Evolutionary conservation across 768 basidiomycete species (phyloP).

Genomic region (Mycena rosella): DNA sequence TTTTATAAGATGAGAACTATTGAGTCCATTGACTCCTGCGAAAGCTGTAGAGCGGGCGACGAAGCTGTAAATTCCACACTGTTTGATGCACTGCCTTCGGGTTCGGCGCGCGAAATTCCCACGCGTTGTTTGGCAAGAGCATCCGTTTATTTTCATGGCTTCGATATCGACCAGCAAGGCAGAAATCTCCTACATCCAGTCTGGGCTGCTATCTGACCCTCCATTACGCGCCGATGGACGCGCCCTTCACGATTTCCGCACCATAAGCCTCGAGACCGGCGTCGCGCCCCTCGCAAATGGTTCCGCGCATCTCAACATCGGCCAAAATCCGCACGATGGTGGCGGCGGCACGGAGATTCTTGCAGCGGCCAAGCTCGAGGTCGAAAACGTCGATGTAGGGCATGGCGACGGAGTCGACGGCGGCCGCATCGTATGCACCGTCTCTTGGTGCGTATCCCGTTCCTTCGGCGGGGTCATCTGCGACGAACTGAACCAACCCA

Average conservation of each 20-base stretch:
- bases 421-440: slow-evolving; percentile 74
- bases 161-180: slow-evolving; percentile 74
- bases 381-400: slow-evolving; percentile 64
- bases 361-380: slow-evolving; percentile 85
- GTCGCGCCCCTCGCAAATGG: slow-evolving; percentile 88
- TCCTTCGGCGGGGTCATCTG: not conserved
- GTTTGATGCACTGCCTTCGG: not conserved
- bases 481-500: slow-evolving; percentile 1
- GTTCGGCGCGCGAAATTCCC: not conserved
- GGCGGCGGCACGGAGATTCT: slow-evolving; percentile 83
- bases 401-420: slow-evolving; percentile 62
- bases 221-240: slow-evolving; percentile 87
- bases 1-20: too few species aligned
- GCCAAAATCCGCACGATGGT: slow-evolving; percentile 63
- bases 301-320: slow-evolving; percentile 82
- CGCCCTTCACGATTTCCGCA: slow-evolving; percentile 71
- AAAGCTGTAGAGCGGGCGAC: too few species aligned
- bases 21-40: too few species aligned
- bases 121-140: not conserved
- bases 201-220: slow-evolving; percentile 68
- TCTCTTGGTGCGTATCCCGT: slow-evolving; percentile 74
- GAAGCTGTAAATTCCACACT: too few species aligned
- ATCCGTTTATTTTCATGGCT: slow-evolving; percentile 38
- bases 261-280: slow-evolving; percentile 81
- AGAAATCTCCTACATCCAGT: slow-evolving; percentile 81